phyloP scores from a whole-genome alignment of 2,329 filamentous ascomycete species.

The Talaromyces sp. region DNA sequence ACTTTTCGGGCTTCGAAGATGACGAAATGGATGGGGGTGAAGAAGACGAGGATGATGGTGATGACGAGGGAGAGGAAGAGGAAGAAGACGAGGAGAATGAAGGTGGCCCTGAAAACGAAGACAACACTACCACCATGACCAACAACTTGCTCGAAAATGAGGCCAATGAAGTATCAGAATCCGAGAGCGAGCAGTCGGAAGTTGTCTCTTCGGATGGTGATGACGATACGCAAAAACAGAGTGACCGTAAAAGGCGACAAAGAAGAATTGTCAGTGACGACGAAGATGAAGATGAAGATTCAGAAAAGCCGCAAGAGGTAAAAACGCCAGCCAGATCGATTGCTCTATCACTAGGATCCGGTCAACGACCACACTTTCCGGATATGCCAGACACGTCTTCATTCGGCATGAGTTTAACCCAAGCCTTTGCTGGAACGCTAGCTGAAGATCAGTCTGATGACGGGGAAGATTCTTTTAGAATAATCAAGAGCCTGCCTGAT shows the following conservation, averaged over 20 bases:
- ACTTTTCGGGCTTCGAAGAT: conserved; percentile 43
- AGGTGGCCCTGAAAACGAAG: conserved; percentile 14
- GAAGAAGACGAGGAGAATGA: conserved; percentile 10
- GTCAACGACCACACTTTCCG: conserved; percentile 55
- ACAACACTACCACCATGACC: conserved; percentile 20
- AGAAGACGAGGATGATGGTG: conserved; percentile 27
- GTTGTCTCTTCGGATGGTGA: conserved; percentile 35
- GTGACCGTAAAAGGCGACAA: conserved; percentile 41
- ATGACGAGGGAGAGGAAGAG: conserved; percentile 15
- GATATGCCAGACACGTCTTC: conserved; percentile 50
- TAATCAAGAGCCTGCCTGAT: conserved; percentile 47
- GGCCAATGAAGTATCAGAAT: conserved; percentile 42
- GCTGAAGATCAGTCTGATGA: conserved; percentile 50
- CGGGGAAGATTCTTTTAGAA: conserved; percentile 46
- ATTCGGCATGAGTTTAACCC: conserved; percentile 64
- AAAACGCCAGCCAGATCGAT: conserved; percentile 28
- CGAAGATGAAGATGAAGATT: conserved; percentile 46
- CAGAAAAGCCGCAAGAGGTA: conserved; percentile 12
- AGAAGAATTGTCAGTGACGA: conserved; percentile 61
- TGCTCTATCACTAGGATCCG: conserved; percentile 21
- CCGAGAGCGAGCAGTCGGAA: conserved; percentile 21
- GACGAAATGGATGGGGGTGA: conserved; percentile 33
- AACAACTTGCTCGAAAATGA: conserved; percentile 21
- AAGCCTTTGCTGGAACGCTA: conserved; percentile 88
- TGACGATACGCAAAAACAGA: conserved; percentile 35